Evolutionary conservation across 805 yeast species (phyloP), one percentile per base, ranked within the genome.

Genomic region (Ogataea glucozyma): DNA sequence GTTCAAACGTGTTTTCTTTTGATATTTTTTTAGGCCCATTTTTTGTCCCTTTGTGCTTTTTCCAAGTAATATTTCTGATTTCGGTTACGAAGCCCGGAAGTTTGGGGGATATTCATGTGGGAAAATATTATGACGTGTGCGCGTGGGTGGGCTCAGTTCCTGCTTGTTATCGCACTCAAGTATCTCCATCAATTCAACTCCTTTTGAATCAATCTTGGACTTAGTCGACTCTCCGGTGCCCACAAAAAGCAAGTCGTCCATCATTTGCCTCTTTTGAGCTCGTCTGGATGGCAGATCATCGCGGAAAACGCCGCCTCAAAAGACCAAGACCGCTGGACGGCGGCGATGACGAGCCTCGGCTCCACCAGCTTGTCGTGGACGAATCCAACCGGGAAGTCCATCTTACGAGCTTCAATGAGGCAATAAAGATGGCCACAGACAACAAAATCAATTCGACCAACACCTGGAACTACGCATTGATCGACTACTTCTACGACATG

Each of bases 401-500:
- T 19, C 45, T 41, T 26, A 26, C 44, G 3, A 41, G 54, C 13
- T 61, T 57, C 47, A 58, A 60, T 23, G 49, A 51, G 31, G 53
- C 61, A 2, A 54, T 61, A 2, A 48, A 41, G 32, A 41, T 58
- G 49, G 54, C 55, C 1, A 54, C 61, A 2, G 60, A 59, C 38
- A 60, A 75, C 58, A 75, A 75, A 53, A 72, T 76, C 56, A 75
- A 75, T 18, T 51, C 70, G 26, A 65, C 61, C 31, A 76, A 76
- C 52, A 64, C 74, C 36, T 76, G 81, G 81, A 67, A 70, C 38
- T 69, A 71, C 48, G 73, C 71, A 0, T 60, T 76, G 47, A 76
- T 76, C 45, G 79, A 75, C 51, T 76, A 75, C 54, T 76, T 76
- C 55, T 71, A 72, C 53, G 79, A 76, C 49, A 62, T 76, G 62